phyloP scores from a whole-genome alignment of 805 yeast species.

The Candida vartiovaarae region DNA sequence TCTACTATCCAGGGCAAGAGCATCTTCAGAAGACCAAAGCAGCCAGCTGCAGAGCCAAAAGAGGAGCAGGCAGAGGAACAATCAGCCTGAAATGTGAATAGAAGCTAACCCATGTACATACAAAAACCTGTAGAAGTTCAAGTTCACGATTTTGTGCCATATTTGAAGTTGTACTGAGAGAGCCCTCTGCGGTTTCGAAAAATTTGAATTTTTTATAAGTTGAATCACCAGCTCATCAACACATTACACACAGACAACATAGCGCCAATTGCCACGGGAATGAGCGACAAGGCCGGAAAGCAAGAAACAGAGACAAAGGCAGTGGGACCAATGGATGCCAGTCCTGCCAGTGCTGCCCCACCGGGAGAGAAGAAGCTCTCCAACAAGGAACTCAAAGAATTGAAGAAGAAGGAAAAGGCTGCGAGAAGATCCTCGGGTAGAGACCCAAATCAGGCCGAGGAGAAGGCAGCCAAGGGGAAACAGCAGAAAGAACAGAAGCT shows the following conservation, averaged over 20 bases:
- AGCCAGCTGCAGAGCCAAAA: not conserved
- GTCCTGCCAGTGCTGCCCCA: conserved; percentile 1
- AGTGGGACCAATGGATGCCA: not conserved
- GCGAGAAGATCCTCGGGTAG: conserved; percentile 89
- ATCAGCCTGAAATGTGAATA: not conserved
- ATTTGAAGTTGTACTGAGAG: too few relatives aligned
- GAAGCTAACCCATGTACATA: not conserved
- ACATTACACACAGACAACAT: too few relatives aligned
- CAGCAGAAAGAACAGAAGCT: conserved; percentile 35
- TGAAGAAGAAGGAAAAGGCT: conserved; percentile 84
- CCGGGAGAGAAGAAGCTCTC: conserved; percentile 34
- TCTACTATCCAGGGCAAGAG: conserved; percentile 1
- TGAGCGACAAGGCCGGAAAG: conserved; percentile 1
- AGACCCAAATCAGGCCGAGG: conserved; percentile 36
- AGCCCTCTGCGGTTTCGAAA: too few relatives aligned
- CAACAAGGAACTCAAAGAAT: conserved; percentile 80
- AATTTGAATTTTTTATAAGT: too few relatives aligned
- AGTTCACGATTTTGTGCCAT: too few relatives aligned
- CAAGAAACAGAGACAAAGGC: not conserved
- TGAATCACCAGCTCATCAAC: too few relatives aligned
- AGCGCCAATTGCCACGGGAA: not conserved
- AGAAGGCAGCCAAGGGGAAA: conserved; percentile 26
- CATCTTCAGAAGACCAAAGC: conserved; percentile 10
- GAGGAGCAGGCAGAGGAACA: conserved; percentile 1
- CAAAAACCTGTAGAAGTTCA: not conserved